Evolutionary conservation across 179 eudicot genomes (phyloP).

Genomic region (Beta macrorhiza): DNA sequence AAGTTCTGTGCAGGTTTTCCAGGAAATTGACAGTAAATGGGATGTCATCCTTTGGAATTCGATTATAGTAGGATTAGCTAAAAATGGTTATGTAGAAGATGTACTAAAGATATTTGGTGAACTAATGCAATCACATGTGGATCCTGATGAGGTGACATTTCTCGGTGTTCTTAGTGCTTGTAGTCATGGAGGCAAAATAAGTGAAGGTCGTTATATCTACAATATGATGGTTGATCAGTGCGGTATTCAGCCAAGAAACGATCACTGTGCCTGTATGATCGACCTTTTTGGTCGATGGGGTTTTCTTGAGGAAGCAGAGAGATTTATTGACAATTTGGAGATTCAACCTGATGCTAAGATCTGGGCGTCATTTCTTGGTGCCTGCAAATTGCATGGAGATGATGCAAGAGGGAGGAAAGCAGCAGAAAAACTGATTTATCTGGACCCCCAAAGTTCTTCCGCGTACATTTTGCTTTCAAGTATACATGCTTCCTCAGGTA

Average conservation of each 20-base stretch:
- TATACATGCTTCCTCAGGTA: conserved; percentile 77
- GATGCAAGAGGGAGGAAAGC: conserved; percentile 67
- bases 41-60: conserved; percentile 89
- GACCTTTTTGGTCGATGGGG: conserved; percentile 90
- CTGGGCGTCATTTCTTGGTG: conserved; percentile 75
- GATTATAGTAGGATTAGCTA: conserved; percentile 78
- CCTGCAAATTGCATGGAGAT: conserved; percentile 84
- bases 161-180: conserved; percentile 89
- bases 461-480: conserved; percentile 65
- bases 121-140: conserved; percentile 46
- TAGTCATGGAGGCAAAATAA: conserved; percentile 72
- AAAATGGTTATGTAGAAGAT: conserved; percentile 75
- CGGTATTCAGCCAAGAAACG: conserved; percentile 57
- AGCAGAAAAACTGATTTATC: conserved; percentile 66
- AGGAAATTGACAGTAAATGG: conserved; percentile 52
- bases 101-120: conserved; percentile 61
- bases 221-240: conserved; percentile 53
- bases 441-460: conserved; percentile 75
- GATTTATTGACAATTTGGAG: conserved; percentile 49
- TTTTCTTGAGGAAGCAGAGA: conserved; percentile 69
- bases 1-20: conserved; percentile 66
- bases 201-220: conserved; percentile 67
- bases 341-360: conserved; percentile 71
- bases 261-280: conserved; percentile 88
- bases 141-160: conserved; percentile 86